Base-by-base conservation (phyloP, 345 rosid genomes). In the Durio zibethinus region DNA sequence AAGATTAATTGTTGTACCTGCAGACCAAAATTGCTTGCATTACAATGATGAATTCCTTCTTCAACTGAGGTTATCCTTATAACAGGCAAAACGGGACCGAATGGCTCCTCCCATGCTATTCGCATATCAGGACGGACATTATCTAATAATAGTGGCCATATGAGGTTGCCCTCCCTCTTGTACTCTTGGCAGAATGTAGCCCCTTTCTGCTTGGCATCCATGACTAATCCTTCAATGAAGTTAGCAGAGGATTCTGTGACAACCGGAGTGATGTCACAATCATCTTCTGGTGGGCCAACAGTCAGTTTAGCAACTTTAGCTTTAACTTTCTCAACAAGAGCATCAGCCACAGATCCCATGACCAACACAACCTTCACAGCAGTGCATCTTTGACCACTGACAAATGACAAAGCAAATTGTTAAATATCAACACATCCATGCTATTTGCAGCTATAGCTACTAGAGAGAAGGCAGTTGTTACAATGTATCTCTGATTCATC, bases 61-160 rank as follows among this genome's bases (percentile, higher is more conserved):
- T 95, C 99, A n/a, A 90, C 80, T 0, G 98, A 88, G 61, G 56
- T 81, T 79, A 93, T 95, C 84, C 98, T 84, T 8, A 95, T 78
- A 36, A 95, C 97, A 0, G 99, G 99, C 48, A 95, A 57, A 68
- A 95, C 86, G 0, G 99, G 99, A 23, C 99, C 99, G 2, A 95
- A 95, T 0, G 99, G 99, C 77, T 95, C 99, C 81, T 95, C 99
- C 99, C 99, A 95, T 0, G 99, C 99, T 0, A 95, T 93, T 83
- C 99, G 87, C 98, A 95, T 95, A 77, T 93, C 97, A 0, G 99
- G 93, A 80, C 93, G 89, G 35, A 95, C 99, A 78, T 95, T 85
- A 79, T 95, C 99, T 59, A 93, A 75, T 86, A 95, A 78, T 85
- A 95, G 73, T 1, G 99, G 99, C 99, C 98, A 95, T 43, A 95